phyloP scores from a whole-genome alignment of 495 filamentous ascomycete genomes.

The Lepidopterella palustris region DNA sequence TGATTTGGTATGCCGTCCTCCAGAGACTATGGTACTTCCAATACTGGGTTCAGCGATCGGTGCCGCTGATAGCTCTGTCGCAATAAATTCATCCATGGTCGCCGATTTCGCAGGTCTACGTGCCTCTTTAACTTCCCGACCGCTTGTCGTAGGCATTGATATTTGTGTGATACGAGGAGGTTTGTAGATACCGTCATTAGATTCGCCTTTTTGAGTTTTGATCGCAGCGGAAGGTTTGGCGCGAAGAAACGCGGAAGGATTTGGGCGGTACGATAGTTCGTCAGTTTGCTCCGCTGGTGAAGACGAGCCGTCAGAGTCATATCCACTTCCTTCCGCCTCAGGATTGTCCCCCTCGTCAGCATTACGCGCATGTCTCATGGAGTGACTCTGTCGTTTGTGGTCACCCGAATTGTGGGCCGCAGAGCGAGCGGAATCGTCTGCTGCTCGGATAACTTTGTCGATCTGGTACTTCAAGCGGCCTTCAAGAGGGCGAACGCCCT shows the following conservation, averaged over 20 bases:
- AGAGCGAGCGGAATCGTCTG: constrained; percentile 57
- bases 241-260: constrained; percentile 52
- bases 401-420: neutral
- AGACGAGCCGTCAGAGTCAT: constrained; percentile 21
- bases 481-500: constrained; percentile 85
- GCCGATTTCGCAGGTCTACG: constrained; percentile 53
- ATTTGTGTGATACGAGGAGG: constrained; percentile 80
- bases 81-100: constrained; percentile 80
- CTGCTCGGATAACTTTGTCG: constrained; percentile 78
- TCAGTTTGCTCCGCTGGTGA: constrained; percentile 45
- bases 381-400: constrained; percentile 21
- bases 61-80: constrained; percentile 67
- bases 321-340: constrained; percentile 27
- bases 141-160: constrained; percentile 49
- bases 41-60: constrained; percentile 76
- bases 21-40: constrained; percentile 67
- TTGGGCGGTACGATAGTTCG: constrained; percentile 64
- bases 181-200: constrained; percentile 61
- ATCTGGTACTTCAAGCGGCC: constrained; percentile 84
- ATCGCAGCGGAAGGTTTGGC: constrained; percentile 15
- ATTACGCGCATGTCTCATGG: constrained; percentile 26
- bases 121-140: constrained; percentile 49
- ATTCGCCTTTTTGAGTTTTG: constrained; percentile 30
- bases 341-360: constrained; percentile 35
- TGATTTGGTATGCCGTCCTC: constrained; percentile 67